A percentile compares a stretch with the other conserved stretches of the same genome.
phyloP scores from a whole-genome alignment of 2,329 filamentous ascomycete species.

The Fusarium pseudograminearum region DNA sequence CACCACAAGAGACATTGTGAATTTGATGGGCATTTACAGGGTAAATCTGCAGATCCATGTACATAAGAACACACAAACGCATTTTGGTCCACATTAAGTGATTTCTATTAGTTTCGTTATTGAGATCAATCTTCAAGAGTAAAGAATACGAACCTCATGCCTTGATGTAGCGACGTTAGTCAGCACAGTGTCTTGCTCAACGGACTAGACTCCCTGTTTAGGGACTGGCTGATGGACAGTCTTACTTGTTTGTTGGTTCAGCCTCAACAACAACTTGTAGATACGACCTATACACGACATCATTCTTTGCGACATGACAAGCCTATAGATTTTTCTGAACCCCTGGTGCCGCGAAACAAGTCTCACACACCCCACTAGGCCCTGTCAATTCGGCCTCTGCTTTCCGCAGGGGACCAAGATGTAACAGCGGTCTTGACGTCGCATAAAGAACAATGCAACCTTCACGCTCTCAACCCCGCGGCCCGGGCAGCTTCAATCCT shows the following conservation, averaged over 20 bases:
- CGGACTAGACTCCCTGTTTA: not conserved
- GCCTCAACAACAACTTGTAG: slow-evolving; percentile 14
- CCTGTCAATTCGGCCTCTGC: slow-evolving; percentile 15
- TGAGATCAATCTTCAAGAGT: not conserved
- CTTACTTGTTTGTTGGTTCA: slow-evolving; percentile 13
- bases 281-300: not conserved
- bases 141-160: not conserved
- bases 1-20: not conserved
- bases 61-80: not conserved
- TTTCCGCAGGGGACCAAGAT: slow-evolving; percentile 53
- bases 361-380: not conserved
- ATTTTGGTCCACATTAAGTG: not conserved
- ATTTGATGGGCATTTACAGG: not conserved
- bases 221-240: not conserved
- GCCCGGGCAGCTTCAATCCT: slow-evolving; percentile 69
- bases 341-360: slow-evolving; percentile 6
- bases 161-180: slow-evolving; percentile 14
- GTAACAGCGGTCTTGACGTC: slow-evolving; percentile 53
- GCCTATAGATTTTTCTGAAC: not conserved
- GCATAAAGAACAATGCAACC: slow-evolving; percentile 61
- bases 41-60: not conserved
- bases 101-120: not conserved
- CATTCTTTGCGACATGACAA: not conserved
- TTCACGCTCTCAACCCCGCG: slow-evolving; percentile 59
- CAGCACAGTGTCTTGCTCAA: slow-evolving; percentile 19